phyloP scores from a whole-genome alignment of 179 eudicot species.

The Corrigiola litoralis region DNA sequence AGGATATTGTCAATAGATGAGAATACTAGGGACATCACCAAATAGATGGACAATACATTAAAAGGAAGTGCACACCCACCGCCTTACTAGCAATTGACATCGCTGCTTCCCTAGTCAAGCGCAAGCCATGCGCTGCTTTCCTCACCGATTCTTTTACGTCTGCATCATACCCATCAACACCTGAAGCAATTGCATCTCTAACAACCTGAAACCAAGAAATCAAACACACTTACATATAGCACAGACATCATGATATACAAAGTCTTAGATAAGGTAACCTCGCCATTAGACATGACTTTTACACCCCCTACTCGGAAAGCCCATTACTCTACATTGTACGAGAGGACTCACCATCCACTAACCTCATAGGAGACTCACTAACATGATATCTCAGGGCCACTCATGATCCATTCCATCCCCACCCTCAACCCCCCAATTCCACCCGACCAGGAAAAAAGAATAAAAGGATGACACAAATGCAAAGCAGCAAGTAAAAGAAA shows the following conservation, averaged over 20 bases:
- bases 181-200: constrained; percentile 70
- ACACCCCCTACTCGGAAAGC: too few relatives aligned
- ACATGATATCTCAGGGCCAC: too few relatives aligned
- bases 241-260: too few relatives aligned
- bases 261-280: too few relatives aligned
- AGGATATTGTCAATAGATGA: neutral
- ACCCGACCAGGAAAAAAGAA: neutral
- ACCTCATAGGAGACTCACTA: too few relatives aligned
- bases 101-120: constrained; percentile 85
- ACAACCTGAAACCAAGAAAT: constrained; percentile 53
- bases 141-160: constrained; percentile 66
- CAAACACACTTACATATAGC: neutral
- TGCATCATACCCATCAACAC: constrained; percentile 80
- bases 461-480: neutral
- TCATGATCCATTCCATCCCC: too few relatives aligned
- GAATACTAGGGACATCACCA: neutral
- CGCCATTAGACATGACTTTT: too few relatives aligned
- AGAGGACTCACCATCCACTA: too few relatives aligned
- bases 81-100: constrained; percentile 94
- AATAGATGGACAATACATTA: neutral
- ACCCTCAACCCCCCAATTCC: too few relatives aligned
- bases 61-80: constrained; percentile 44
- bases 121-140: constrained; percentile 97
- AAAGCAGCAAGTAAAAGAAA: neutral
- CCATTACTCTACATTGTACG: too few relatives aligned